Evolutionary conservation across 495 filamentous ascomycete species (phyloP), one percentile per base, ranked within the genome.

Genomic region (Penicillium paxilli): DNA sequence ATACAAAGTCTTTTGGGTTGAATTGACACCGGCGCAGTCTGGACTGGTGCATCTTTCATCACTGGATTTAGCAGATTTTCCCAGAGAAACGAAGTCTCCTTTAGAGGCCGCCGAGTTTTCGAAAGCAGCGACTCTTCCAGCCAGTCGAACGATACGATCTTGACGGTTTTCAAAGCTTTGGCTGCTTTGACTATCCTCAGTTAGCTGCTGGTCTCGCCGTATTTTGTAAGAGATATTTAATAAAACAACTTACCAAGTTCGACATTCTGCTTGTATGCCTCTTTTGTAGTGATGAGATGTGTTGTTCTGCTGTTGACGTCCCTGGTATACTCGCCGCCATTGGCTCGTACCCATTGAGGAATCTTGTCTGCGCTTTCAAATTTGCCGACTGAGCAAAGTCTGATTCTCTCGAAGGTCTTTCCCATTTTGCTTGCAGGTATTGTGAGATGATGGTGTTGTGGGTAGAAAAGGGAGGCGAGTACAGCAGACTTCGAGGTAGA

Each of bases 111-210:
- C 12, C 35, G 44, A 1, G 44, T 42, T 25, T 62, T 64, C 2
- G 57, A 53, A 17, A 72, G 55, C 1, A 86, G 55, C 0, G 71
- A 77, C 17, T 87, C 82, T 53, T 81, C 77, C 2, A 88, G 65
- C 85, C 85, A 89, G 60, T 87, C 84, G 23, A 72, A 81, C 8
- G 68, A 71, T 14, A 89, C 83, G 23, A 89, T 82, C 4, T 75
- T 71, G 52, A 83, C 61, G 4, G 64, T 66, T 7, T 55, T 58
- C 1, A 74, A 55, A 1, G 47, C 51, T 33, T 65, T 69, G 1
- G 76, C 82, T 61, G 67, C 60, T 52, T 66, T 51, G 9, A 83
- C 82, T 84, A 14, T 42, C 1, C 21, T 42, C 11, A 2, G 12
- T 42, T 11, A 38, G 16, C 0, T 19, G n/a, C n/a, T n/a, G n/a